Base-by-base conservation (phyloP, 495 filamentous ascomycete genomes). In the Xylaria castorea region DNA sequence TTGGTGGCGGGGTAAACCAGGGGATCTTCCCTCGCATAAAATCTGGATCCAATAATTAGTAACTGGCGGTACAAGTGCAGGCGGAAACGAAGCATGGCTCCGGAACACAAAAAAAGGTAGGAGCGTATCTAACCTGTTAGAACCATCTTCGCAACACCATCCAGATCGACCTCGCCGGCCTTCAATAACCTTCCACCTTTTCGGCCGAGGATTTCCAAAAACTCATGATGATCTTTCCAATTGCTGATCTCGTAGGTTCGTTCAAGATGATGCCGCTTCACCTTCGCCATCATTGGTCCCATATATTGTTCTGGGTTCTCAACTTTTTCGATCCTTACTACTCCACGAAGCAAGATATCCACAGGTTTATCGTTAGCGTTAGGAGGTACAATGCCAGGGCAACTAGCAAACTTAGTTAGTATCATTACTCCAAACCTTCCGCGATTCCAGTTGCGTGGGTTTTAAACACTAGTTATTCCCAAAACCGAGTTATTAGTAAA, bases 261-360 rank as follows among this genome's bases (percentile, higher is more conserved):
- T 80, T 98, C 93, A 74, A 99, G 87, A 79, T 99, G 95, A 46
- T 92, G 92, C 12, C 88, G 87, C 81, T 97, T 93, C 40, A 95
- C 94, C 70, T 89, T 92, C 34, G 84, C 85, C 66, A 99, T 83
- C 9, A 97, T 89, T 34, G 93, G 93, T 1, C 92, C 90, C 66
- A 98, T 94, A 79, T 99, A 99, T 74, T 98, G 97, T 75, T 95
- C 94, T 0, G 96, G 96, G 75, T 98, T 92, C 63, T 97, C 90
- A 2, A 99, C 94, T 72, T 97, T 97, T 81, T 98, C 97, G 4
- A 98, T 93, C 70, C 97, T 87, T 58, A 97, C 94, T 7, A 97
- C 94, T 72, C 97, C 96, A 70, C 94, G 88, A 48, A 99, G 89
- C n/a, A 99, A 85, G 68, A 98, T 93, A 73, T 97, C 95, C 78